These are phyloP conservation scores for Chlorella vulgaris DNA, from an alignment of 139 green algal genomes.

Conservation along the genomic window DNA sequence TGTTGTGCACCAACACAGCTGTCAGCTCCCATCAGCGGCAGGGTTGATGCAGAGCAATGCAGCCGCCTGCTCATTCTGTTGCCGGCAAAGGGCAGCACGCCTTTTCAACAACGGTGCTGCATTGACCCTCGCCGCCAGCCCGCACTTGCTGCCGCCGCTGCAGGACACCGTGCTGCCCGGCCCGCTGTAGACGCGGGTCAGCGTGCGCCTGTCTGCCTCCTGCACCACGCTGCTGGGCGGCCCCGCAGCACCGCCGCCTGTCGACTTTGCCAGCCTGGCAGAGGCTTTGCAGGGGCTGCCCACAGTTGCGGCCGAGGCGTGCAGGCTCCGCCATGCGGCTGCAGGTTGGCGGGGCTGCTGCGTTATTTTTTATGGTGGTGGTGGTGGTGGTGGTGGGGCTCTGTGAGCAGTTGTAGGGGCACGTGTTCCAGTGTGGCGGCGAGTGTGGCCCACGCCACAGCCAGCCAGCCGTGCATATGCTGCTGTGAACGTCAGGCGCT, in stretches of 20 bases:
- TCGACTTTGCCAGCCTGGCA: slow-evolving; percentile 20
- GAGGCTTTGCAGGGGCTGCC: slow-evolving; percentile 14
- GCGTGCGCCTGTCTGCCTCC: slow-evolving; percentile 1
- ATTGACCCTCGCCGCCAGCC: no score
- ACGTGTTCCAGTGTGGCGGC: no score
- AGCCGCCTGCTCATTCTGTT: neutral
- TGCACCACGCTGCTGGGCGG: slow-evolving; percentile 33
- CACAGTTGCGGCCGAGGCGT: slow-evolving; percentile 8
- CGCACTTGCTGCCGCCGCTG: no score
- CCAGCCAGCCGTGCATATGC: no score
- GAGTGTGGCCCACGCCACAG: no score
- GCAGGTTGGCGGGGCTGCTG: slow-evolving; percentile 14
- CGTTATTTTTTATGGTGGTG: neutral
- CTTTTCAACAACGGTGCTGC: no score
- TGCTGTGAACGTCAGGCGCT: no score
- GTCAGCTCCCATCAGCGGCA: neutral
- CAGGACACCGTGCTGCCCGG: slow-evolving; percentile 38
- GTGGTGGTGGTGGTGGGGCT: neutral
- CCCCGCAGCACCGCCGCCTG: neutral
- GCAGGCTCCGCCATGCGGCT: slow-evolving; percentile 45
- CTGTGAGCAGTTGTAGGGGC: neutral
- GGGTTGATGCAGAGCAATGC: neutral
- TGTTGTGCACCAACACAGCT: neutral
- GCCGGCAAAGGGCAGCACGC: no score
- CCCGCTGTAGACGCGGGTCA: slow-evolving; percentile 33